These are phyloP conservation scores for Trypanosoma cruzi DNA, from an alignment of 208 protist genomes.

Conservation along the genomic window DNA sequence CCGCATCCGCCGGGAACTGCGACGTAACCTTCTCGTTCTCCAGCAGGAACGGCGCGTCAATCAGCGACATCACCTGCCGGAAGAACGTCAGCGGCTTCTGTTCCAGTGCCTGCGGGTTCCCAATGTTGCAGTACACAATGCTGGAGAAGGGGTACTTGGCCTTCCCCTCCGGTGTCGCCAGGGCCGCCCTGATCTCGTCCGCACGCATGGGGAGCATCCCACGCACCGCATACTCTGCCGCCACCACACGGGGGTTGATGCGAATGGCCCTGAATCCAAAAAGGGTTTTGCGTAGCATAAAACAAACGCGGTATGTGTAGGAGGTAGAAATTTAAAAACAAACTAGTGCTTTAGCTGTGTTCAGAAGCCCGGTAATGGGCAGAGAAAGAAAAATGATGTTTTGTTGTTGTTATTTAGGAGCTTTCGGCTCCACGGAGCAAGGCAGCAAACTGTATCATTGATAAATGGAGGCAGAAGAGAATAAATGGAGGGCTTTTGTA, in stretches of 20 bases:
- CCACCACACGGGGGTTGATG: conserved; percentile 72
- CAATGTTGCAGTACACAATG: conserved; percentile 99
- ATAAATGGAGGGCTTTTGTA: too few species aligned
- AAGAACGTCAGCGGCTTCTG: conserved; percentile 98
- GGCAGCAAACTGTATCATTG: too few species aligned
- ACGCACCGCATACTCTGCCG: conserved; percentile 90
- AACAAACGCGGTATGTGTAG: not conserved
- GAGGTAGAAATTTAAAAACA: not conserved
- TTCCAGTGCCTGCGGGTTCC: conserved; percentile 97
- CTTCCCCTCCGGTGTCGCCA: conserved; percentile 38
- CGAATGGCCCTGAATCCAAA: not conserved
- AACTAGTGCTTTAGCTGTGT: too few species aligned
- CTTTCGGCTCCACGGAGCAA: too few species aligned
- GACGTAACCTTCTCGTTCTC: conserved; percentile 43
- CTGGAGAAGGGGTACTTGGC: conserved; percentile 63
- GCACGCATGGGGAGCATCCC: conserved; percentile 83
- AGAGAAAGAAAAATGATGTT: too few species aligned
- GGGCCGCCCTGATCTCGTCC: conserved; percentile 71
- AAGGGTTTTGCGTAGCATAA: conserved; percentile 8
- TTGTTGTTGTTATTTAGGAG: too few species aligned
- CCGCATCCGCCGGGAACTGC: conserved; percentile 90
- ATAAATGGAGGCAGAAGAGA: too few species aligned
- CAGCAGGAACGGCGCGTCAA: conserved; percentile 77
- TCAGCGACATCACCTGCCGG: conserved; percentile 92
- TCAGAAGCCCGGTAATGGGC: too few species aligned